These are phyloP conservation scores for Clarireedia paspali DNA, from an alignment of 2,329 filamentous ascomycete genomes.

Conservation along the genomic window DNA sequence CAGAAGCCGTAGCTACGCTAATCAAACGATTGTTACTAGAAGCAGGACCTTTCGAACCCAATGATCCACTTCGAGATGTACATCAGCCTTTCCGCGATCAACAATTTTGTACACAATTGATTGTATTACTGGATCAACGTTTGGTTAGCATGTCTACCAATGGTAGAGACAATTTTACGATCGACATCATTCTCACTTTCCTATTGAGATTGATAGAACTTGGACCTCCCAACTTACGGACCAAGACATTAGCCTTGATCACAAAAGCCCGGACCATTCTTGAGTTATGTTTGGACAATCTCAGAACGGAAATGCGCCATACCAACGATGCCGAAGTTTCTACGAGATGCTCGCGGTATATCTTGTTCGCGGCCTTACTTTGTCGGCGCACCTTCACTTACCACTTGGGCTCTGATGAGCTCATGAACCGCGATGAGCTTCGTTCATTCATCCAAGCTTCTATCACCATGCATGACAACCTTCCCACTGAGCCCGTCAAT, in stretches of 20 bases:
- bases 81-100: conserved; percentile 44
- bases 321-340: conserved; percentile 33
- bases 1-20: conserved; percentile 40
- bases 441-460: conserved; percentile 33
- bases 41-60: conserved; percentile 38
- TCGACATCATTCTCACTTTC: conserved; percentile 50
- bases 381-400: conserved; percentile 41
- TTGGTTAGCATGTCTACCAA: conserved; percentile 42
- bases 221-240: not conserved
- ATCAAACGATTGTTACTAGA: conserved; percentile 47
- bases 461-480: conserved; percentile 40
- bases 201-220: conserved; percentile 32
- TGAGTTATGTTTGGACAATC: conserved; percentile 40
- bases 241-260: conserved; percentile 30
- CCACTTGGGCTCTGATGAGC: not conserved
- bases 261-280: conserved; percentile 35
- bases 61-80: conserved; percentile 34
- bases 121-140: conserved; percentile 39
- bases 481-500: conserved; percentile 30
- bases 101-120: conserved; percentile 40
- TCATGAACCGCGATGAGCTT: conserved; percentile 15
- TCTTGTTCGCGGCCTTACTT: conserved; percentile 47
- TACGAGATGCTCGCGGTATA: conserved; percentile 36
- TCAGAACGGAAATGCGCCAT: conserved; percentile 39
- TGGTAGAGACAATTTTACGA: conserved; percentile 50